Percentiles rank a stretch among this genome's conserved stretches.
phyloP scores from a whole-genome alignment of 2,329 filamentous ascomycete genomes.

The Colletotrichum sp. region DNA sequence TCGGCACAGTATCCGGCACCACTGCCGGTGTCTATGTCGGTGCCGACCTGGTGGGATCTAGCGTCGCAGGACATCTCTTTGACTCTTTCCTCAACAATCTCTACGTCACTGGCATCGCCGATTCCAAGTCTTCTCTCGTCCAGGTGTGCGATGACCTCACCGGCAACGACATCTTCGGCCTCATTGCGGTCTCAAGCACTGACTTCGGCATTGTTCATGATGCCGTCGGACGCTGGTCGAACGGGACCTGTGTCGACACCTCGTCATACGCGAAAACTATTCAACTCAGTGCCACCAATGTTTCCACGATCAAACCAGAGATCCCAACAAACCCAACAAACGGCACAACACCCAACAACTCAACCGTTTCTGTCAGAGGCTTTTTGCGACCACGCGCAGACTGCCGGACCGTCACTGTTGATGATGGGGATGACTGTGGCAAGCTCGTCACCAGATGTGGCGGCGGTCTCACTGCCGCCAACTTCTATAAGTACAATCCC shows the following conservation, averaged over 20 bases:
- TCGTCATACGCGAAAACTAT: background rate
- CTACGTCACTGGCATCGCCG: background rate
- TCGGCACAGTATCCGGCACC: background rate
- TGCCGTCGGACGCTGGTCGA: slow-evolving; percentile 26
- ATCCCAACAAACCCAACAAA: background rate
- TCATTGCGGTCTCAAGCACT: slow-evolving; percentile 28
- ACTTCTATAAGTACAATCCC: slow-evolving; percentile 37
- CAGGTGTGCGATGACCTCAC: slow-evolving; percentile 33
- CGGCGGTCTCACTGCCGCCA: slow-evolving; percentile 27
- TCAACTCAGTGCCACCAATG: background rate
- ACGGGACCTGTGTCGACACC: slow-evolving; percentile 3
- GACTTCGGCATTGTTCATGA: slow-evolving; percentile 31
- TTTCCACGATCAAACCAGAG: slow-evolving; percentile 4
- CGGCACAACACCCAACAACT: background rate
- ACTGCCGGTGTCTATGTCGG: slow-evolving; percentile 27
- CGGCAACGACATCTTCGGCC: slow-evolving; percentile 32
- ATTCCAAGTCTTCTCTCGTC: slow-evolving; percentile 23
- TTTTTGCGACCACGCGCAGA: background rate
- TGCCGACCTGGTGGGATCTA: slow-evolving; percentile 18
- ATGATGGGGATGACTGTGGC: slow-evolving; percentile 32
- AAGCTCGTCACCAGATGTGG: slow-evolving; percentile 34
- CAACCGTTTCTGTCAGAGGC: background rate
- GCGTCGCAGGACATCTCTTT: slow-evolving; percentile 6
- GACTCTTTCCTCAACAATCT: background rate
- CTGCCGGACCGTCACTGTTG: slow-evolving; percentile 29